Base-by-base conservation (phyloP, 805 yeast species). In the Ogataea methanolica region DNA sequence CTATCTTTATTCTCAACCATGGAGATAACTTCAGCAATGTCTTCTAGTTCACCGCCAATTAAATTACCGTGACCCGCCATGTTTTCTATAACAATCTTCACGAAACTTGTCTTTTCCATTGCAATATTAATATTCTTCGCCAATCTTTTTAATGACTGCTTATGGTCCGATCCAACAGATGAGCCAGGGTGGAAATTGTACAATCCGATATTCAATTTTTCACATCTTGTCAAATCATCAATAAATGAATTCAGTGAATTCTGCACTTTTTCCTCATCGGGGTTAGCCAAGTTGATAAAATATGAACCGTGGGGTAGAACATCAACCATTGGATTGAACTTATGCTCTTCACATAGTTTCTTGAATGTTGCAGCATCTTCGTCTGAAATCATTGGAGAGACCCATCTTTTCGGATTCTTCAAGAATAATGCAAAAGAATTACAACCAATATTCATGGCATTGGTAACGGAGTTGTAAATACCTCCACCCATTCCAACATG, bases 31-130 rank as follows among this genome's bases (percentile, higher is more conserved):
- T 76, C 78, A 29, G 75, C 71, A 42, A 94, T 72, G 60, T 94
- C 98, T 53, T 85, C 80, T 29, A 92, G 68, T 38, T 78, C 73
- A 3, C 92, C 83, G 1, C 98, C 99, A 38, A 94, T 85, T 50
- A 92, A 75, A 52, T 87, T 85, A 3, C 96, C 97, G 57, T 89
- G 95, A 9, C 99, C 99, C 1, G 99, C 97, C 99, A 94, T 94
- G 61, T 92, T 94, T 61, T 94, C 99, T 49, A 94, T 74, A 12
- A 94, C 95, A 39, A 94, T 82, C 59, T 85, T 91, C 33, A 94
- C 98, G 61, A 80, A 84, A 6, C 69, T 58, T 0, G 99, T 94
- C 47, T 80, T 81, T 23, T 67, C 66, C 42, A 87, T 83, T 5
- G 96, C 97, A 41, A 69, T 74, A 64, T 94, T 92, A 53, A 94